Percentiles rank a stretch among this genome's conserved stretches.
phyloP scores from a whole-genome alignment of 1,139 yeast genomes.

The Taphrina pruni region DNA sequence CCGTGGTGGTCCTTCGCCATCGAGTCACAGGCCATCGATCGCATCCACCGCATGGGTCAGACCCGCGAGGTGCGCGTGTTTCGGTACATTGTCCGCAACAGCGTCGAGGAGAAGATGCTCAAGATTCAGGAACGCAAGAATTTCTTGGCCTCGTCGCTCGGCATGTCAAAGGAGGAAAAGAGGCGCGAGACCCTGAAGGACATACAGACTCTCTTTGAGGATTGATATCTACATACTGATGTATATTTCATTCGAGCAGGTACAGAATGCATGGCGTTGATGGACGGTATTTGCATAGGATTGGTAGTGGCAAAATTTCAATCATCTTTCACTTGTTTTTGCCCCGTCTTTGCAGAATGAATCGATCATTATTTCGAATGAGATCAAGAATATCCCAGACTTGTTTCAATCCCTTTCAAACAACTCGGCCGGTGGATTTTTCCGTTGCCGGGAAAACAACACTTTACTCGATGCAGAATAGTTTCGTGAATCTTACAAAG shows the following conservation, averaged over 20 bases:
- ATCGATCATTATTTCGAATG: background rate
- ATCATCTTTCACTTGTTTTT: background rate
- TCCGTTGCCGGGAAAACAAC: background rate
- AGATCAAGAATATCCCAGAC: background rate
- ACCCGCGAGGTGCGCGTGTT: conserved; percentile 68
- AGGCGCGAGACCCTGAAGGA: conserved; percentile 79
- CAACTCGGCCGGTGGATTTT: background rate
- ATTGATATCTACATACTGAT: conserved; percentile 16
- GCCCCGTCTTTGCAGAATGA: background rate
- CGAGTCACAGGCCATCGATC: conserved; percentile 93
- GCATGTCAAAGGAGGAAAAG: conserved; percentile 76
- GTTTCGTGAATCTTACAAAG: conserved; percentile 3
- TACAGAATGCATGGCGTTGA: background rate
- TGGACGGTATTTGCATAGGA: background rate
- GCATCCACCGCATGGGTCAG: conserved; percentile 93
- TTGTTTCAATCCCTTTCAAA: background rate
- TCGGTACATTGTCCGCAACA: conserved; percentile 78
- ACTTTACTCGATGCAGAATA: background rate
- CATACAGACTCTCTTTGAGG: conserved; percentile 73
- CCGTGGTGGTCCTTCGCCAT: conserved; percentile 98
- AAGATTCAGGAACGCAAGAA: conserved; percentile 84
- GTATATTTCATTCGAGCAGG: no score
- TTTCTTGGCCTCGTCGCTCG: conserved; percentile 83
- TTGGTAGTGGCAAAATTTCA: background rate
- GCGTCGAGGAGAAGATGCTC: conserved; percentile 91